These are phyloP conservation scores for Oryza meridionalis DNA, from an alignment of 176 grass and related monocot species.

Conservation along the genomic window DNA sequence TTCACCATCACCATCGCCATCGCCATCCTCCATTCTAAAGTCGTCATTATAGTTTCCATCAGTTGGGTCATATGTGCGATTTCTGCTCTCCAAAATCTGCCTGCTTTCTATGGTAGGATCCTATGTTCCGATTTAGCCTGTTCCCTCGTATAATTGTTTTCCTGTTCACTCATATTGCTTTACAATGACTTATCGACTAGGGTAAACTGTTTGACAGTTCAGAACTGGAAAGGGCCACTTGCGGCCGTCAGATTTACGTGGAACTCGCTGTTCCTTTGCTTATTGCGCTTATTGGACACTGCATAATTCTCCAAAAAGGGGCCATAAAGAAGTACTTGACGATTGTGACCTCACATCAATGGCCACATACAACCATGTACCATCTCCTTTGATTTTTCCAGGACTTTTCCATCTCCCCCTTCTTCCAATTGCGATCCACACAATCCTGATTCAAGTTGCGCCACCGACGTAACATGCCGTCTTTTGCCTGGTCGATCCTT, in stretches of 20 bases:
- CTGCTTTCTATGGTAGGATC: conserved; percentile 39
- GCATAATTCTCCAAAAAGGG: conserved; percentile 44
- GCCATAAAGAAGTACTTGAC: conserved; percentile 46
- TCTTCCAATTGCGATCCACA: conserved; percentile 47
- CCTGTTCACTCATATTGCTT: conserved; percentile 11
- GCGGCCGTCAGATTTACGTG: conserved; percentile 41
- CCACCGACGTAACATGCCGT: conserved; percentile 6
- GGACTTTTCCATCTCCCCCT: conserved; percentile 13
- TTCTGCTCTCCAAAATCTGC: conserved; percentile 31
- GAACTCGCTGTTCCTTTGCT: conserved; percentile 40
- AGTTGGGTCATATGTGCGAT: conserved; percentile 19
- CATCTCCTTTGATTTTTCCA: neutral
- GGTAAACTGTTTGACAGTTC: conserved; percentile 51
- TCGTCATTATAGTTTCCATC: conserved; percentile 42
- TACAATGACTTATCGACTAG: conserved; percentile 27
- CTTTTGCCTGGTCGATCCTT: conserved; percentile 22
- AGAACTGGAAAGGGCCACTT: conserved; percentile 39
- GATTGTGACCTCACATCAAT: conserved; percentile 43
- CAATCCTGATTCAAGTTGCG: conserved; percentile 35
- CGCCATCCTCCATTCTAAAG: conserved; percentile 43
- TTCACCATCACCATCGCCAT: conserved; percentile 27
- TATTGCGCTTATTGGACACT: conserved; percentile 56
- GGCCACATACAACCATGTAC: conserved; percentile 24
- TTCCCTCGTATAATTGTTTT: conserved; percentile 18
- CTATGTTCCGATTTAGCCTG: conserved; percentile 31